Percentiles rank a stretch among this genome's conserved stretches.
phyloP scores from a whole-genome alignment of 495 filamentous ascomycete genomes.

The Penicillium bovifimosum region DNA sequence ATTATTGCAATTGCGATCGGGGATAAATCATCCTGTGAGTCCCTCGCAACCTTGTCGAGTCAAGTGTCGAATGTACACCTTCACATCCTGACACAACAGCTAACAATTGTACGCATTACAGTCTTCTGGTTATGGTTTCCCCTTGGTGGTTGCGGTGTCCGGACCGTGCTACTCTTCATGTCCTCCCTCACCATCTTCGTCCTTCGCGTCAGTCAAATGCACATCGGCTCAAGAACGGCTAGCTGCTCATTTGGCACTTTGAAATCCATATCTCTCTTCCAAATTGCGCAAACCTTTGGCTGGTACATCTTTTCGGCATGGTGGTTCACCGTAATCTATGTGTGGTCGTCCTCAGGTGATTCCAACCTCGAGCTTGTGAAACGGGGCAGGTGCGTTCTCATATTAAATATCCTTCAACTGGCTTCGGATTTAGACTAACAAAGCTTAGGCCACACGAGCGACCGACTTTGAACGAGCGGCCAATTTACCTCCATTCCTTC shows the following conservation, averaged over 20 bases:
- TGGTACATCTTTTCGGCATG: constrained; percentile 75
- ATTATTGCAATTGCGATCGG: constrained; percentile 64
- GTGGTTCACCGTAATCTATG: constrained; percentile 76
- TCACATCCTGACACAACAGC: not conserved
- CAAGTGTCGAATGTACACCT: not conserved
- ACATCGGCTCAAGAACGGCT: constrained; percentile 62
- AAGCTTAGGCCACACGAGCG: constrained; percentile 55
- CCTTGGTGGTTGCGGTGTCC: constrained; percentile 65
- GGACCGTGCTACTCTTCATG: constrained; percentile 68
- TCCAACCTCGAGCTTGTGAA: constrained; percentile 69
- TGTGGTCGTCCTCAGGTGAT: constrained; percentile 62
- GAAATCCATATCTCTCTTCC: constrained; percentile 46
- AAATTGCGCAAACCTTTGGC: constrained; percentile 59
- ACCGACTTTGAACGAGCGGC: constrained; percentile 77
- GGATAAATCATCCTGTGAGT: constrained; percentile 63
- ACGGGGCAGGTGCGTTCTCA: constrained; percentile 47
- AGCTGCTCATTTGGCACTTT: constrained; percentile 61
- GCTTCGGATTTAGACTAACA: constrained; percentile 6
- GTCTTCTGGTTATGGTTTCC: constrained; percentile 86
- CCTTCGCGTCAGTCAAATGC: constrained; percentile 80
- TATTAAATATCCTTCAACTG: not conserved
- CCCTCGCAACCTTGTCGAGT: not conserved
- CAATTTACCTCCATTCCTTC: constrained; percentile 71
- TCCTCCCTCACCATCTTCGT: constrained; percentile 63
- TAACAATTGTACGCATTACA: constrained; percentile 26